phyloP scores from a whole-genome alignment of 495 filamentous ascomycete genomes.

The Penicillium desertorum region DNA sequence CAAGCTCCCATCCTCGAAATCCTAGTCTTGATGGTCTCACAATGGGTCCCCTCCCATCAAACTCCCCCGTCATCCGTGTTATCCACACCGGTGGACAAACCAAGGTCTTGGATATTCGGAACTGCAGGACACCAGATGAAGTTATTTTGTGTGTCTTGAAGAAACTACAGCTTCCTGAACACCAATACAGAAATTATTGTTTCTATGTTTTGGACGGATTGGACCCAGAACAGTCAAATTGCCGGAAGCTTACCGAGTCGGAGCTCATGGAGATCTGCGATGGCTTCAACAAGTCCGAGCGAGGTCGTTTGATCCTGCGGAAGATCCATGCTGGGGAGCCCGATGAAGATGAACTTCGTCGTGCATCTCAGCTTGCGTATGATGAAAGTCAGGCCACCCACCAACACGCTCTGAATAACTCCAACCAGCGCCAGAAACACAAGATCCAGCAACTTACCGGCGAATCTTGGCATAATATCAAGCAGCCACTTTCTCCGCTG shows the following conservation, averaged over 20 bases:
- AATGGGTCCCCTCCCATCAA: slow-evolving; percentile 74
- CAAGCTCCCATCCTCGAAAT: slow-evolving; percentile 53
- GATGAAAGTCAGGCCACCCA: slow-evolving; percentile 79
- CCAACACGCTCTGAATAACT: slow-evolving; percentile 59
- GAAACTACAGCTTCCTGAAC: slow-evolving; percentile 75
- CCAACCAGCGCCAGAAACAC: slow-evolving; percentile 62
- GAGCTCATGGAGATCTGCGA: slow-evolving; percentile 83
- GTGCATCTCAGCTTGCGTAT: slow-evolving; percentile 77
- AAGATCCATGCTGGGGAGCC: slow-evolving; percentile 87
- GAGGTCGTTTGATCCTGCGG: slow-evolving; percentile 84
- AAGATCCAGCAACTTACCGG: slow-evolving; percentile 85
- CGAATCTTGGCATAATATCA: slow-evolving; percentile 77
- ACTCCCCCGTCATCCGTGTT: slow-evolving; percentile 81
- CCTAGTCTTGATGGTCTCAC: slow-evolving; percentile 77
- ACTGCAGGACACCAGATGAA: slow-evolving; percentile 86
- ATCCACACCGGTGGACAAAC: slow-evolving; percentile 90
- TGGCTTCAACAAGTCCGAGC: slow-evolving; percentile 61
- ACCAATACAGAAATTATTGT: slow-evolving; percentile 76
- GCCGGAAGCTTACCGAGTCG: slow-evolving; percentile 73
- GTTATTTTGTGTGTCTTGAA: slow-evolving; percentile 81
- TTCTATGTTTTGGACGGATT: slow-evolving; percentile 80
- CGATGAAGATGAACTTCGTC: slow-evolving; percentile 72
- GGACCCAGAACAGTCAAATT: slow-evolving; percentile 75
- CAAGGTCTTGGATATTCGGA: slow-evolving; percentile 84
- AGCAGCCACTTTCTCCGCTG: slow-evolving; percentile 77